Evolutionary conservation across 495 filamentous ascomycete genomes (phyloP).

Genomic region (Aspergillus nidulans): DNA sequence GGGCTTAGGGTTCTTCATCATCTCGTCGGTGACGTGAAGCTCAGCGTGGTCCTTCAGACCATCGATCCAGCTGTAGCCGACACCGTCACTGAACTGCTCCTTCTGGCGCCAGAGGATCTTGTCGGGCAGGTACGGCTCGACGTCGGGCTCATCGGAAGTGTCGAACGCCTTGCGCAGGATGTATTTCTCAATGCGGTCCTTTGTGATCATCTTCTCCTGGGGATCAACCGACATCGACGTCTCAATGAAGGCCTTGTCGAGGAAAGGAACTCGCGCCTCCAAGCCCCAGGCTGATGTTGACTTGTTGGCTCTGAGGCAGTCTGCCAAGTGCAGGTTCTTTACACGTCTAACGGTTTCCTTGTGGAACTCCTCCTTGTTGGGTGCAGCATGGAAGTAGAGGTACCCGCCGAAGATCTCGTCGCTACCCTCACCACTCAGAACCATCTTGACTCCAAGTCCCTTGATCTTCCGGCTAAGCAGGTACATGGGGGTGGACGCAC

Average conservation of each 20-base stretch:
- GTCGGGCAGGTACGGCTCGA: constrained; percentile 80
- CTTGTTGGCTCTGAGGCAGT: constrained; percentile 97
- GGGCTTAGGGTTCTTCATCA: constrained; percentile 93
- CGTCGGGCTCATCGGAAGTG: constrained; percentile 74
- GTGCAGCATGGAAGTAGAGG: constrained; percentile 95
- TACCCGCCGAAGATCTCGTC: constrained; percentile 99
- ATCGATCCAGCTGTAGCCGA: constrained; percentile 99
- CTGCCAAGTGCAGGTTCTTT: constrained; percentile 91
- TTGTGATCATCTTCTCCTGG: constrained; percentile 87
- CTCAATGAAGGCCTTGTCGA: constrained; percentile 95
- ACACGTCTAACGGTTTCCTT: constrained; percentile 86
- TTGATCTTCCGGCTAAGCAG: constrained; percentile 97
- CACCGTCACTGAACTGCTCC: constrained; percentile 98
- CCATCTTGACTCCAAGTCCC: constrained; percentile 99
- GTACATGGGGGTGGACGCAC: constrained; percentile 98
- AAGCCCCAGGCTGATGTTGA: constrained; percentile 98
- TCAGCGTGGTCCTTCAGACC: constrained; percentile 91
- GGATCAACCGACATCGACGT: constrained; percentile 89
- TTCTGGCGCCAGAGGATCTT: constrained; percentile 98
- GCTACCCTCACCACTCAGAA: constrained; percentile 89
- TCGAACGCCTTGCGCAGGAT: constrained; percentile 97
- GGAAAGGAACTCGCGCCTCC: constrained; percentile 95
- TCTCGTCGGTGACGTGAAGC: constrained; percentile 83
- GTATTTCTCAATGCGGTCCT: constrained; percentile 92
- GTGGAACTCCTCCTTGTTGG: constrained; percentile 87